Conservation (phyloP, 306 rosid species). For the Lathyrus aphaca region DNA sequence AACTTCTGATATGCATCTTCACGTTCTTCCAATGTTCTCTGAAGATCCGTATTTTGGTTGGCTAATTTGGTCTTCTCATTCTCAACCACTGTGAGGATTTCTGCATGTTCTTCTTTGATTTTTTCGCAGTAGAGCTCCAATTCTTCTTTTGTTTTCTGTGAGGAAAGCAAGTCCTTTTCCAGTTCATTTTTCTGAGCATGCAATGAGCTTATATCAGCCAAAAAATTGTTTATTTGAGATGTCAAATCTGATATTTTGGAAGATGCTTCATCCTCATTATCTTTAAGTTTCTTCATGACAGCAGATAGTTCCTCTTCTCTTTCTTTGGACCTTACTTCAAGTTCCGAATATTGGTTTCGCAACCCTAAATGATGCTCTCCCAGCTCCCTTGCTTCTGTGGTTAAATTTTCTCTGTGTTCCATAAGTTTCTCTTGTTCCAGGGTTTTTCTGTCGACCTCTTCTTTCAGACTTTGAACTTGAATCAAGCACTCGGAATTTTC, state of each 20-base stretch:
- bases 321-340: slow-evolving; percentile 54
- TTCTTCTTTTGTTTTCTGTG: slow-evolving; percentile 60
- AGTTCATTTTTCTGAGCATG: too few relatives aligned
- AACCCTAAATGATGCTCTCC: slow-evolving; percentile 55
- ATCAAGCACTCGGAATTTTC: too few relatives aligned
- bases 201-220: too few relatives aligned
- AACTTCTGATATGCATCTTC: slow-evolving; percentile 63
- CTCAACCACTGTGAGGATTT: slow-evolving; percentile 46
- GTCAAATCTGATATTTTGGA: slow-evolving; percentile 61
- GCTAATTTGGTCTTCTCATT: slow-evolving; percentile 52
- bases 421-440: too few relatives aligned
- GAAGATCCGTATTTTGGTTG: slow-evolving; percentile 46
- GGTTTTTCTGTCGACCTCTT: too few relatives aligned
- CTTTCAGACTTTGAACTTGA: too few relatives aligned
- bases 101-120: slow-evolving; percentile 57
- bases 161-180: slow-evolving; percentile 53
- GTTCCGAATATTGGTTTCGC: slow-evolving; percentile 51
- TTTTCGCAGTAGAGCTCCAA: slow-evolving; percentile 50
- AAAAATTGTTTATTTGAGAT: slow-evolving; percentile 49
- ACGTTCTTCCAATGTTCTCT: slow-evolving; percentile 55
- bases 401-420: too few relatives aligned
- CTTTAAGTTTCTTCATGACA: slow-evolving; percentile 60
- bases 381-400: slow-evolving; percentile 42
- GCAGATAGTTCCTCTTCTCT: slow-evolving; percentile 55
- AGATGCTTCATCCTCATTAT: slow-evolving; percentile 48